phyloP scores from a whole-genome alignment of 2,329 filamentous ascomycete species.

The Verticillium isaacii region DNA sequence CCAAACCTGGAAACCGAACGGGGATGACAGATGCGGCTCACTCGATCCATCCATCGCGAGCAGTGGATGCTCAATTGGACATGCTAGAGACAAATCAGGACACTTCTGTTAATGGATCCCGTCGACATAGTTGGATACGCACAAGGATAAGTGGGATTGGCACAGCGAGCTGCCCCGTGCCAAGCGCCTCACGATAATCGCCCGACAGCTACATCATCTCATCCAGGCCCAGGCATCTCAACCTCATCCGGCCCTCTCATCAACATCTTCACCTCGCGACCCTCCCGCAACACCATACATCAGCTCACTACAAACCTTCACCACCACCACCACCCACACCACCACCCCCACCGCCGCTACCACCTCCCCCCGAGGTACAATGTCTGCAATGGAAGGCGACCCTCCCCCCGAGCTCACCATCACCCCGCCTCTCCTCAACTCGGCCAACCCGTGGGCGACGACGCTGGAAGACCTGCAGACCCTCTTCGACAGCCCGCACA shows the following conservation, averaged over 20 bases:
- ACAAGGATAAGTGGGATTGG: background rate
- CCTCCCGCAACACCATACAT: background rate
- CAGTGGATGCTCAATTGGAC: background rate
- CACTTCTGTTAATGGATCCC: background rate
- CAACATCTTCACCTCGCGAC: background rate
- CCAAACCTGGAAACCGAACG: background rate
- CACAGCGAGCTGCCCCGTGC: background rate
- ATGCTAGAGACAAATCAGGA: background rate
- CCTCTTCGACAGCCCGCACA: conserved; percentile 57
- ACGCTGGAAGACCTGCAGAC: conserved; percentile 53
- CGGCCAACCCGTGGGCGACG: conserved; percentile 72
- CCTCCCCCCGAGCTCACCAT: conserved; percentile 37
- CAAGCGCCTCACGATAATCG: background rate
- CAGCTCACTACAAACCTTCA: too few species aligned
- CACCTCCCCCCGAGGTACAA: background rate
- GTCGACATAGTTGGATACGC: background rate
- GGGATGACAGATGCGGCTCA: background rate
- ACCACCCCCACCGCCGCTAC: background rate
- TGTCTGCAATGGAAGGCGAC: conserved; percentile 6
- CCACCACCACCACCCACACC: background rate
- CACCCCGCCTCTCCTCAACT: conserved; percentile 66
- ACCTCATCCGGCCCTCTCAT: too few species aligned
- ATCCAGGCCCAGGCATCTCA: background rate
- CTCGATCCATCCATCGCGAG: background rate
- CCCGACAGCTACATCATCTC: background rate